These are phyloP conservation scores for Ophiostoma perfectum DNA, from an alignment of 2,329 filamentous ascomycete species.

Conservation along the genomic window DNA sequence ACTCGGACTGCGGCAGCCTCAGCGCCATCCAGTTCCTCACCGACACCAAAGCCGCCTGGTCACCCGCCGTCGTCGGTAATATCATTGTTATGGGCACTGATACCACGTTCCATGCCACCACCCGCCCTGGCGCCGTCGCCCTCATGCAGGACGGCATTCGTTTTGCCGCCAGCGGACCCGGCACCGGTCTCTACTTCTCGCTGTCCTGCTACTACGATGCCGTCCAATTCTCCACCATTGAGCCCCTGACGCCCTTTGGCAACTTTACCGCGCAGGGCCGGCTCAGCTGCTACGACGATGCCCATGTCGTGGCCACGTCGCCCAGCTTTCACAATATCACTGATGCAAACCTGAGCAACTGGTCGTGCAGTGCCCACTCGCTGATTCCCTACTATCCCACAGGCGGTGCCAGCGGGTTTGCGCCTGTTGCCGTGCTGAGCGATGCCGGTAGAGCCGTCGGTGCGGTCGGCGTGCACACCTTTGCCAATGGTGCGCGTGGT, in stretches of 20 bases:
- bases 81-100: constrained; percentile 41
- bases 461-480: constrained; percentile 10
- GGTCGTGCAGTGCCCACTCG: constrained; percentile 41
- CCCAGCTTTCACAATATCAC: constrained; percentile 33
- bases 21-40: constrained; percentile 36
- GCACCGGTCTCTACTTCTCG: constrained; percentile 35
- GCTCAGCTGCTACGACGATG: constrained; percentile 38
- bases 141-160: constrained; percentile 38
- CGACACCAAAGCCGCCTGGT: constrained; percentile 38
- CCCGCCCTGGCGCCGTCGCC: constrained; percentile 32
- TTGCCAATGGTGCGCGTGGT: constrained; percentile 30
- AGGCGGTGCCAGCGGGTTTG: constrained; percentile 35
- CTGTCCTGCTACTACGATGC: constrained; percentile 40
- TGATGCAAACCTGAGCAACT: constrained; percentile 38
- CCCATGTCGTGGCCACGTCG: constrained; percentile 36
- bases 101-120: constrained; percentile 32
- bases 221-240: constrained; percentile 26
- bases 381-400: constrained; percentile 38
- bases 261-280: constrained; percentile 38
- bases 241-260: constrained; percentile 35
- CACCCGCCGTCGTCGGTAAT: constrained; percentile 39
- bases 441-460: constrained; percentile 23
- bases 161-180: constrained; percentile 25
- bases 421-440: constrained; percentile 38
- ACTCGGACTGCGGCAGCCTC: constrained; percentile 35